A percentile compares a stretch with the other conserved stretches of the same genome.
These are phyloP conservation scores for Leccinum ochraceum DNA, from an alignment of 768 basidiomycete genomes.

Conservation along the genomic window DNA sequence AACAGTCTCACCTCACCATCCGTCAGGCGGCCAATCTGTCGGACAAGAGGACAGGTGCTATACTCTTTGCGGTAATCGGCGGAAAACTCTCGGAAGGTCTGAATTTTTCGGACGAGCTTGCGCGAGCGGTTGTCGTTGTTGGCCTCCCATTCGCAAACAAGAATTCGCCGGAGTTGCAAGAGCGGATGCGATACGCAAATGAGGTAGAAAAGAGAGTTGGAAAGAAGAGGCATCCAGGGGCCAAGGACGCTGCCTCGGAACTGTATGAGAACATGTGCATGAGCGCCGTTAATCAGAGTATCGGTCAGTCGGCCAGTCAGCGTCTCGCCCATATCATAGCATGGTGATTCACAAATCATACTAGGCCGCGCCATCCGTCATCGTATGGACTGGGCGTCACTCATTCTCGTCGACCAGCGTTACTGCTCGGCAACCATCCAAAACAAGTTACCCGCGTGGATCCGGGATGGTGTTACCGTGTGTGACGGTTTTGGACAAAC, in stretches of 20 bases:
- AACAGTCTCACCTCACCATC: slow-evolving; percentile 5
- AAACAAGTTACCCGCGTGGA: slow-evolving; percentile 89
- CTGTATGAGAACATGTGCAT: slow-evolving; percentile 91
- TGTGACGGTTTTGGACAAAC: slow-evolving; percentile 71
- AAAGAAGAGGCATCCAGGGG: slow-evolving; percentile 34
- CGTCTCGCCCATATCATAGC: neutral
- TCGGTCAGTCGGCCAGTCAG: slow-evolving; percentile 55
- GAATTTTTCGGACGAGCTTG: slow-evolving; percentile 76
- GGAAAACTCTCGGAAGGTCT: slow-evolving; percentile 96
- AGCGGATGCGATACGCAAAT: slow-evolving; percentile 88
- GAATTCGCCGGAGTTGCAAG: slow-evolving; percentile 86
- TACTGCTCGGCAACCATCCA: slow-evolving; percentile 71
- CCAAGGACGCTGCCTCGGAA: slow-evolving; percentile 73
- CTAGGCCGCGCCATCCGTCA: slow-evolving; percentile 93
- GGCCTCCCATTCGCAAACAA: slow-evolving; percentile 94
- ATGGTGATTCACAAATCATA: slow-evolving; percentile 2
- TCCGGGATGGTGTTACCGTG: slow-evolving; percentile 59
- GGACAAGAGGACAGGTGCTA: slow-evolving; percentile 55
- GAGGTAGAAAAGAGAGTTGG: slow-evolving; percentile 50
- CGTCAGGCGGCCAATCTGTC: slow-evolving; percentile 23
- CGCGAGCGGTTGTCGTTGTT: slow-evolving; percentile 82
- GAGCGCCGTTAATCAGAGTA: slow-evolving; percentile 96
- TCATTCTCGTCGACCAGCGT: slow-evolving; percentile 84
- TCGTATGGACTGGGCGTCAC: slow-evolving; percentile 85
- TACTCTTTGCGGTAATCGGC: slow-evolving; percentile 93